These are phyloP conservation scores for Trichoderma polysporum DNA, from an alignment of 2,329 filamentous ascomycete genomes.

Conservation along the genomic window DNA sequence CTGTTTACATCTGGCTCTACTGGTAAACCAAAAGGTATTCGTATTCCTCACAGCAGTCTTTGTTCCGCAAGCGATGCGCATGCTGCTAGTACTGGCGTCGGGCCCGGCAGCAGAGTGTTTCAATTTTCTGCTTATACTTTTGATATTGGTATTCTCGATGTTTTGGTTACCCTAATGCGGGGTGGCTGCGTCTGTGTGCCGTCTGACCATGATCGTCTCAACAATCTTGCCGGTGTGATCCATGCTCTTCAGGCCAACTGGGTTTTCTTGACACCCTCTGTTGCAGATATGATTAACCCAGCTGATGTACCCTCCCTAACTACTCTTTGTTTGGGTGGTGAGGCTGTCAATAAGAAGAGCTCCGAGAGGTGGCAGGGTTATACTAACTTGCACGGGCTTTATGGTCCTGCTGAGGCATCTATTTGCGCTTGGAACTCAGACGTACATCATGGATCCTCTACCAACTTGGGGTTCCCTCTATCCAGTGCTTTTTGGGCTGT, in stretches of 20 bases:
- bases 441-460: neutral
- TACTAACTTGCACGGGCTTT: slow-evolving; percentile 2
- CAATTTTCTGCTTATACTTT: slow-evolving; percentile 15
- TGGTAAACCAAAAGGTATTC: slow-evolving; percentile 26
- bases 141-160: slow-evolving; percentile 3
- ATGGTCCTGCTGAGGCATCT: slow-evolving; percentile 24
- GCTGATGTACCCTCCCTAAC: neutral
- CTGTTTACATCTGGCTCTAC: slow-evolving; percentile 26
- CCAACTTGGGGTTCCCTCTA: neutral
- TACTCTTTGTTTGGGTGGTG: neutral
- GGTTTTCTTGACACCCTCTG: slow-evolving; percentile 22
- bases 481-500: slow-evolving; percentile 13
- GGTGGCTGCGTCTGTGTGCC: slow-evolving; percentile 27
- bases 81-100: neutral
- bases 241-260: slow-evolving; percentile 6
- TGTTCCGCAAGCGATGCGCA: neutral
- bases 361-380: slow-evolving; percentile 15
- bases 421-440: neutral
- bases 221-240: slow-evolving; percentile 20
- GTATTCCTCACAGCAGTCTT: slow-evolving; percentile 8
- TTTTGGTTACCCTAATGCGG: neutral
- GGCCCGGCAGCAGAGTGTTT: neutral
- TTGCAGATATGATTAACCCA: slow-evolving; percentile 16
- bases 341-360: neutral
- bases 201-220: slow-evolving; percentile 19